A percentile compares a stretch with the other conserved stretches of the same genome.
phyloP scores from a whole-genome alignment of 805 yeast genomes.

The Candida methanosorbosa region DNA sequence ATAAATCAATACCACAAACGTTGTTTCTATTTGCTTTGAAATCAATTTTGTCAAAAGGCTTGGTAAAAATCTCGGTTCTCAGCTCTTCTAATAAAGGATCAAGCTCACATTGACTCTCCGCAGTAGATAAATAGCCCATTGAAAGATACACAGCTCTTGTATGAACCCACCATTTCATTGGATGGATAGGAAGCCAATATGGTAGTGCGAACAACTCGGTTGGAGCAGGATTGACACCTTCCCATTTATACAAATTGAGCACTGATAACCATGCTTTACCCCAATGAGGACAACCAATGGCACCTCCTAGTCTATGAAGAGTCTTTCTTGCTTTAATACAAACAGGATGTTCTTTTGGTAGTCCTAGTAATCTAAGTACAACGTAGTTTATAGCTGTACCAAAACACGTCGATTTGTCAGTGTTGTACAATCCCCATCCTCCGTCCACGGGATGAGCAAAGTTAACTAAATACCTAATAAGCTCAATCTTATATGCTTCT shows the following conservation, averaged over 20 bases:
- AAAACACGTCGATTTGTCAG: conserved; percentile 89
- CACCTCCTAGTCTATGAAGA: conserved; percentile 74
- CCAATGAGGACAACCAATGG: conserved; percentile 91
- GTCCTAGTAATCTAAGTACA: conserved; percentile 69
- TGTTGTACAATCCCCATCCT: conserved; percentile 97
- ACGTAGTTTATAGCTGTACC: conserved; percentile 90
- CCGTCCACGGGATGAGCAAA: conserved; percentile 96
- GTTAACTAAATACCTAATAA: conserved; percentile 82
- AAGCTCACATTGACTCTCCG: conserved; percentile 43
- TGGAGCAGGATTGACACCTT: conserved; percentile 97
- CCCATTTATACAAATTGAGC: conserved; percentile 81
- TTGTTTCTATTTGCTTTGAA: conserved; percentile 67
- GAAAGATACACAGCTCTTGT: conserved; percentile 89
- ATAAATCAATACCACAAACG: conserved; percentile 87
- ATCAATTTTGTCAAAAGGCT: conserved; percentile 57
- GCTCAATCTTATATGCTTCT: conserved; percentile 54
- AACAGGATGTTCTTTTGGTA: conserved; percentile 66
- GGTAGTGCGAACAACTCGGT: conserved; percentile 92
- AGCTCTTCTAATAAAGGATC: conserved; percentile 57
- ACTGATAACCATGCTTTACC: conserved; percentile 89
- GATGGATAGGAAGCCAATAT: conserved; percentile 73
- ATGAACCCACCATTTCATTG: conserved; percentile 99
- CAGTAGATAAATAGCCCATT: conserved; percentile 68
- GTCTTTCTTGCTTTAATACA: conserved; percentile 68
- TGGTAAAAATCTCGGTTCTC: conserved; percentile 70